Conservation (phyloP, 768 basidiomycete genomes). For the Tephrocybe rancida region DNA sequence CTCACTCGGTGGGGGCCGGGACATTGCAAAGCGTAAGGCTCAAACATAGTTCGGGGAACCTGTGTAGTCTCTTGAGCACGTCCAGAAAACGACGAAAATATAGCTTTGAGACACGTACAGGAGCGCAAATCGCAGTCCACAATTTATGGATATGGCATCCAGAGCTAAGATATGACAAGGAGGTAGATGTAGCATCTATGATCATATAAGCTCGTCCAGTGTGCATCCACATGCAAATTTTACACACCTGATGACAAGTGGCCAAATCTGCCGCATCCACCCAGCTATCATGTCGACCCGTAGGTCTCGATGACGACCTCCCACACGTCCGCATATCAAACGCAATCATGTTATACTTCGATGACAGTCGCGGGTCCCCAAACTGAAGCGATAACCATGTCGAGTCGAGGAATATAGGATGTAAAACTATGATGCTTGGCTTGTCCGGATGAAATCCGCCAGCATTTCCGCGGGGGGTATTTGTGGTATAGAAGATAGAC, state of each 20-base stretch:
- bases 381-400: conserved; percentile 70
- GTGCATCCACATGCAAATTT: not conserved
- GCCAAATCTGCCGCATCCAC: conserved; percentile 81
- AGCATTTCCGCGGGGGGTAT: conserved; percentile 59
- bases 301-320: conserved; percentile 53
- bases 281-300: conserved; percentile 68
- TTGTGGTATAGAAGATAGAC: conserved; percentile 74
- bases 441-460: conserved; percentile 66
- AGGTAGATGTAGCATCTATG: conserved; percentile 62
- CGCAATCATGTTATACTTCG: conserved; percentile 69
- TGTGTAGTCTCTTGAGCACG: conserved; percentile 23
- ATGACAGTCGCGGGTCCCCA: conserved; percentile 62
- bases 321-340: conserved; percentile 74
- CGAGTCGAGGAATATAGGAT: conserved; percentile 69
- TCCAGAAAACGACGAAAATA: not conserved
- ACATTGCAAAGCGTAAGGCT: conserved; percentile 73
- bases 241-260: conserved; percentile 59
- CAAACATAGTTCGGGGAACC: conserved; percentile 72
- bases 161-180: conserved; percentile 72
- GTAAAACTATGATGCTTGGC: conserved; percentile 69
- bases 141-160: conserved; percentile 58
- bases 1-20: conserved; percentile 68
- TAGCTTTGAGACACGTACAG: conserved; percentile 56
- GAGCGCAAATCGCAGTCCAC: conserved; percentile 64
- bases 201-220: not conserved